These are phyloP conservation scores for Pontederia crassipes DNA, from an alignment of 176 grass and related monocot genomes.

Conservation along the genomic window DNA sequence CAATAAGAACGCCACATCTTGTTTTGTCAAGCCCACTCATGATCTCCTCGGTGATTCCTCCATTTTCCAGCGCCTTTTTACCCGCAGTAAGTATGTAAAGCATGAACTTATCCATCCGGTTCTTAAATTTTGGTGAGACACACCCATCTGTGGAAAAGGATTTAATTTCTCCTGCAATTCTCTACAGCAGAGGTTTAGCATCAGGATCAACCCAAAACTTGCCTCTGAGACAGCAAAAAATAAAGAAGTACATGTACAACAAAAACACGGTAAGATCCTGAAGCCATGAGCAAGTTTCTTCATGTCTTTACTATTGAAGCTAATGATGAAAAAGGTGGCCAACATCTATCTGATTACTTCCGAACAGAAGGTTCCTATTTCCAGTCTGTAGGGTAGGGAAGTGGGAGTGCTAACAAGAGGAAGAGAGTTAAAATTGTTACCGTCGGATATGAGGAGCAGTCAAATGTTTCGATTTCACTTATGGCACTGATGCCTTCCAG, in stretches of 20 bases:
- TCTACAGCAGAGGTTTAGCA: constrained; percentile 34
- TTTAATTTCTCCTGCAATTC: constrained; percentile 98
- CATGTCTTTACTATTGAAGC: too few species aligned
- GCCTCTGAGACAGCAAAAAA: too few species aligned
- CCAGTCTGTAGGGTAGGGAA: too few species aligned
- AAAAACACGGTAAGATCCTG: too few species aligned
- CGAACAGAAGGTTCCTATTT: too few species aligned
- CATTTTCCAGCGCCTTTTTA: constrained; percentile 87
- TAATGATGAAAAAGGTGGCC: too few species aligned
- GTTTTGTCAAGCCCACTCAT: constrained; percentile 83
- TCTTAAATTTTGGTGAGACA: constrained; percentile 81
- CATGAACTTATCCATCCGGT: constrained; percentile 98
- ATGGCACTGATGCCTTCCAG: constrained; percentile 77
- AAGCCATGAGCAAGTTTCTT: too few species aligned
- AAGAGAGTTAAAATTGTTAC: constrained; percentile 28
- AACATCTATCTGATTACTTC: too few species aligned
- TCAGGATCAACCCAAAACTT: neutral
- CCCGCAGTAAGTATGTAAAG: constrained; percentile 90
- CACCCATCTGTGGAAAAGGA: constrained; percentile 82
- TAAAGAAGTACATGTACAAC: too few species aligned
- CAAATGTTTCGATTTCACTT: constrained; percentile 84
- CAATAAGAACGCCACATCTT: constrained; percentile 86
- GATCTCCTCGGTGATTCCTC: constrained; percentile 78
- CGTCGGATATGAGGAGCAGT: constrained; percentile 89
- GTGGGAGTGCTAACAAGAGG: too few species aligned